phyloP scores from a whole-genome alignment of 306 rosid species.

The Cucumis melo region DNA sequence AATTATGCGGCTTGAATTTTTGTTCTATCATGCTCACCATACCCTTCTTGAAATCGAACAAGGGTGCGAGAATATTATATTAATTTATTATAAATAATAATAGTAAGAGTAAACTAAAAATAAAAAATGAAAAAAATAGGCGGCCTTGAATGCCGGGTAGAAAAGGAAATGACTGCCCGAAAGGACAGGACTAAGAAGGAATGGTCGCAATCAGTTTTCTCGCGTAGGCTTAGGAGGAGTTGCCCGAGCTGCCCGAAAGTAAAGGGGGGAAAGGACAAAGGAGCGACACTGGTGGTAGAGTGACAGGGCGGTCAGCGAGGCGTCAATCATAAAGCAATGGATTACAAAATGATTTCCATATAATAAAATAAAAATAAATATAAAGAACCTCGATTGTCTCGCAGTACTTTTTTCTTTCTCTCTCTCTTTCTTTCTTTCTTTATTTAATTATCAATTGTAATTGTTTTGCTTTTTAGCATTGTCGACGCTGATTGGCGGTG shows the following conservation, averaged over 20 bases:
- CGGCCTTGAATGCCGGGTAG: conserved; percentile 67
- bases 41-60: too few relatives aligned
- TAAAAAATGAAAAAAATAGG: conserved; percentile 10
- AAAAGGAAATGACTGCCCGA: conserved; percentile 35
- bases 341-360: conserved; percentile 47
- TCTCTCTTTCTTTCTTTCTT: too few relatives aligned
- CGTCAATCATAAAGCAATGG: conserved; percentile 65
- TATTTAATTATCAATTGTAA: not conserved
- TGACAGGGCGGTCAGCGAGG: conserved; percentile 30
- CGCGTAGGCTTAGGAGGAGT: conserved; percentile 9
- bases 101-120: too few relatives aligned
- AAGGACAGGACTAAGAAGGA: conserved; percentile 16
- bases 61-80: too few relatives aligned
- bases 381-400: not conserved
- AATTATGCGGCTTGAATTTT: too few relatives aligned
- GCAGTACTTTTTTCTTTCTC: not conserved
- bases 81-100: not conserved
- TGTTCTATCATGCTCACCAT: too few relatives aligned
- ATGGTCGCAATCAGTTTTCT: conserved; percentile 27
- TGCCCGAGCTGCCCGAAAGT: conserved; percentile 27
- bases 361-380: not conserved
- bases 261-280: conserved; percentile 1
- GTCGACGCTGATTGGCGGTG: conserved; percentile 14
- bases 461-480: not conserved
- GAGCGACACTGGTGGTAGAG: not conserved